phyloP scores from a whole-genome alignment of 2,329 filamentous ascomycete species.

The Leptodontidium sp. region DNA sequence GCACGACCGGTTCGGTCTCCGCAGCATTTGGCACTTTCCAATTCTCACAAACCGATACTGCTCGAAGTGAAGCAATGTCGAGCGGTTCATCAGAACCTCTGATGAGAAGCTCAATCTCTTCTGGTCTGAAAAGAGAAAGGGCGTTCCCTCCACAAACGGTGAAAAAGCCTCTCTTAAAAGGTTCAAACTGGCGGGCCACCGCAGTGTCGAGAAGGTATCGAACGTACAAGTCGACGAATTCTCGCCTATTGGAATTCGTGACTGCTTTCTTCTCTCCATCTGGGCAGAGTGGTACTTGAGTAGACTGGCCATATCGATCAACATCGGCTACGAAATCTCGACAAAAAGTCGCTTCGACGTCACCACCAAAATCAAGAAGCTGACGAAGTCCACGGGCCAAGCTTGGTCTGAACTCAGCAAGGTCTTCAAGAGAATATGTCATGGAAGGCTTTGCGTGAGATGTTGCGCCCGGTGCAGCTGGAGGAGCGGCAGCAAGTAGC shows the following conservation, averaged over 20 bases:
- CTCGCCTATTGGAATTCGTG: constrained; percentile 82
- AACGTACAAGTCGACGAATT: constrained; percentile 88
- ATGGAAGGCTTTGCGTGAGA: constrained; percentile 68
- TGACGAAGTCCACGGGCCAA: constrained; percentile 79
- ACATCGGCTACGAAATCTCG: constrained; percentile 82
- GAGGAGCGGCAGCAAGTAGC: constrained; percentile 79
- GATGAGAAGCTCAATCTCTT: constrained; percentile 90
- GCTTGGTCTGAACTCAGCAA: constrained; percentile 81
- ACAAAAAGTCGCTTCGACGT: constrained; percentile 82
- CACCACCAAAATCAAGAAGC: constrained; percentile 82
- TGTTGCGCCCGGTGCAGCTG: constrained; percentile 60
- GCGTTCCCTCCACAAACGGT: constrained; percentile 91
- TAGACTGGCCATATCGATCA: constrained; percentile 76
- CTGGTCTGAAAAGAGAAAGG: constrained; percentile 83
- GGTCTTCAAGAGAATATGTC: constrained; percentile 80
- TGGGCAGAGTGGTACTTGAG: constrained; percentile 74
- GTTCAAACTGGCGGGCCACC: constrained; percentile 85
- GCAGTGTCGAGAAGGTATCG: constrained; percentile 80
- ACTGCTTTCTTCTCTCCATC: constrained; percentile 79
- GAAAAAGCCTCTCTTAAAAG: constrained; percentile 93
- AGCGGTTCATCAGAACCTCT: constrained; percentile 85
- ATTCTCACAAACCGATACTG: constrained; percentile 82
- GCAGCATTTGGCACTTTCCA: constrained; percentile 69
- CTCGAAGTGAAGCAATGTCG: constrained; percentile 77
- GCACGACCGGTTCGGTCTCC: constrained; percentile 70